Percentiles rank a stretch among this genome's conserved stretches.
Conservation (phyloP, 768 basidiomycete genomes). For the Mycena haematopus region DNA sequence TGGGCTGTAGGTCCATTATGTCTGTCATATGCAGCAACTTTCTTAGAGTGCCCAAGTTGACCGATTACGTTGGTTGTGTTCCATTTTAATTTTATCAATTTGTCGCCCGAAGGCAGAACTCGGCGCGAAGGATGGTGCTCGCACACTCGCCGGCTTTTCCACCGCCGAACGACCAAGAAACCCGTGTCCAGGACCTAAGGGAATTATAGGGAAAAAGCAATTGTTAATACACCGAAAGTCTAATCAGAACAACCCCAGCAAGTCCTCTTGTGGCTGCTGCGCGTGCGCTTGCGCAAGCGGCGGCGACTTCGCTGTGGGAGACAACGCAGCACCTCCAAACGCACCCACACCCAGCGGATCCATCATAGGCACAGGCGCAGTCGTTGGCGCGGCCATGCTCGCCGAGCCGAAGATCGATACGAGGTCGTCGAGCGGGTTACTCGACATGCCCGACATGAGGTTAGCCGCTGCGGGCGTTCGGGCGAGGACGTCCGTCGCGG, state of each 20-base stretch:
- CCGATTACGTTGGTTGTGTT: no score
- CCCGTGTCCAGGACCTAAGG: no score
- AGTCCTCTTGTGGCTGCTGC: slow-evolving; percentile 51
- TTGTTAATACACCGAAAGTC: slow-evolving; percentile 16
- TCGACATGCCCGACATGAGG: slow-evolving; percentile 79
- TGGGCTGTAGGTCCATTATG: no score
- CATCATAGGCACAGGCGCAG: slow-evolving; percentile 21
- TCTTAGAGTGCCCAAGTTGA: no score
- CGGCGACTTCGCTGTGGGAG: slow-evolving; percentile 20
- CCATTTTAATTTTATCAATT: no score
- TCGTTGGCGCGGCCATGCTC: slow-evolving; percentile 37
- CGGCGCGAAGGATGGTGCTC: no score
- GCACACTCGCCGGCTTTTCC: no score
- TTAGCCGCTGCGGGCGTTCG: slow-evolving; percentile 72
- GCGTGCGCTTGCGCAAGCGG: slow-evolving; percentile 31
- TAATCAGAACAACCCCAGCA: slow-evolving; percentile 58
- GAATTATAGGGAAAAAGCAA: no score
- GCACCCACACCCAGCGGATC: slow-evolving; percentile 17
- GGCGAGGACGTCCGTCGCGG: slow-evolving; percentile 76
- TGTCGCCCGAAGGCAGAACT: no score
- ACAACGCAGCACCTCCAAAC: slow-evolving; percentile 18
- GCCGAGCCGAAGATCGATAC: slow-evolving; percentile 87
- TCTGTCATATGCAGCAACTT: no score
- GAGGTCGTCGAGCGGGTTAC: slow-evolving; percentile 91
- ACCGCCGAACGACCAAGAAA: no score